phyloP scores from a whole-genome alignment of 1,139 yeast genomes.

The Arxiozyma slooffiae region DNA sequence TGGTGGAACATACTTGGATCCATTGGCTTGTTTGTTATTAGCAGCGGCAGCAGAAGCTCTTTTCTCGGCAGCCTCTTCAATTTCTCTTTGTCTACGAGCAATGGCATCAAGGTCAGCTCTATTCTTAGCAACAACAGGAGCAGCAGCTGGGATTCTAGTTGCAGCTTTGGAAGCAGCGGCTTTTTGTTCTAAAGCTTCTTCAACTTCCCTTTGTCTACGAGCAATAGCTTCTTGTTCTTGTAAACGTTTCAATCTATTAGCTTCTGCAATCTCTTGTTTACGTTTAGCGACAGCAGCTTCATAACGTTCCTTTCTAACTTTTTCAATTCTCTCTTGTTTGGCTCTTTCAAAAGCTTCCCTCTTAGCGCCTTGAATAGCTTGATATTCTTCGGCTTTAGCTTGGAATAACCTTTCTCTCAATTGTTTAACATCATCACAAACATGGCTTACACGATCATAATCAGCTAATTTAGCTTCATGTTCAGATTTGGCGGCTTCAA shows the following conservation, averaged over 20 bases:
- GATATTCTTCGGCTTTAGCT: conserved; percentile 42
- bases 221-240: conserved; percentile 33
- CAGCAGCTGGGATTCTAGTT: conserved; percentile 6
- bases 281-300: conserved; percentile 34
- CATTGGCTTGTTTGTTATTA: conserved; percentile 11
- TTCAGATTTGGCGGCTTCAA: conserved; percentile 60
- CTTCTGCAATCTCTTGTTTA: conserved; percentile 31
- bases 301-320: conserved; percentile 38
- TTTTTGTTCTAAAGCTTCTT: conserved; percentile 29
- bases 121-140: conserved; percentile 6
- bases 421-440: conserved; percentile 52
- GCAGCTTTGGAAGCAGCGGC: conserved; percentile 9
- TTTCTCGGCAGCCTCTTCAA: conserved; percentile 33
- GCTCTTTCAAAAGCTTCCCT: conserved; percentile 50
- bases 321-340: conserved; percentile 57
- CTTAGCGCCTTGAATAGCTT: conserved; percentile 43
- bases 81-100: conserved; percentile 35
- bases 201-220: conserved; percentile 34
- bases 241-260: conserved; percentile 37
- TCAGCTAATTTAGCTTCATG: conserved; percentile 57
- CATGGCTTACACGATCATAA: conserved; percentile 59
- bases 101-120: conserved; percentile 26
- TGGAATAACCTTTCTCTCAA: conserved; percentile 43
- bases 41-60: conserved; percentile 13
- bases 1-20: conserved; percentile 13